Base-by-base conservation (phyloP, 1,139 yeast species). In the Hemisphaericaspora subhashii region DNA sequence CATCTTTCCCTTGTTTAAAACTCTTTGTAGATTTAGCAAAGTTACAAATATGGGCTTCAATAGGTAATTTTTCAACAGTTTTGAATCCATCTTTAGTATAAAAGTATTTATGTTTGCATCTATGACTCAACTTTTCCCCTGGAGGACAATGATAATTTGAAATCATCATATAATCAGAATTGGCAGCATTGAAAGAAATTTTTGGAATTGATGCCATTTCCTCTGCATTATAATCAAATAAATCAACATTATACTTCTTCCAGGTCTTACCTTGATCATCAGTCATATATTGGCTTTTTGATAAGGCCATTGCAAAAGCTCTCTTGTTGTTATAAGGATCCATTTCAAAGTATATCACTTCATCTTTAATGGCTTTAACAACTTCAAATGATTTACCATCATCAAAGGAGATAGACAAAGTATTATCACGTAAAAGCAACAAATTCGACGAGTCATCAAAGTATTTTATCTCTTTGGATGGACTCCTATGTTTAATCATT, bases 201-300 rank as follows among this genome's bases (percentile, higher is more conserved):
- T 33, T 42, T 13, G 58, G 67, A 37, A 28, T 27, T 8, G 53
- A 41, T 22, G 52, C 40, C 12, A 43, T 20, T 23, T 42, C 30
- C 33, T 35, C 34, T n/a, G 36, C 32, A 38, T 5, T 11, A 17
- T 10, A 11, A 6, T 15, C 26, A 31, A 29, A 45, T 7, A 50
- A 47, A 2, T 46, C 36, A 10, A 62, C 20, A 12, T 64, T 63
- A 51, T 81, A 76, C 20, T 57, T 45, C 2, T 50, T 45, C 92
- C 92, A 86, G 1, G 73, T 53, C 28, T 66, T 58, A 20, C 92
- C 94, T 41, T 66, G 62, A 54, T 85, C 83, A 18, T 54, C 59
- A 5, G 92, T 77, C 17, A 70, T 62, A 48, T 60, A 83, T 24
- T 79, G 85, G 3, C 53, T 57, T 2, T 54, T 49, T 0, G 58